A percentile compares a stretch with the other conserved stretches of the same genome.
These are phyloP conservation scores for Yarrowia hollandica DNA, from an alignment of 805 yeast species.

Conservation along the genomic window DNA sequence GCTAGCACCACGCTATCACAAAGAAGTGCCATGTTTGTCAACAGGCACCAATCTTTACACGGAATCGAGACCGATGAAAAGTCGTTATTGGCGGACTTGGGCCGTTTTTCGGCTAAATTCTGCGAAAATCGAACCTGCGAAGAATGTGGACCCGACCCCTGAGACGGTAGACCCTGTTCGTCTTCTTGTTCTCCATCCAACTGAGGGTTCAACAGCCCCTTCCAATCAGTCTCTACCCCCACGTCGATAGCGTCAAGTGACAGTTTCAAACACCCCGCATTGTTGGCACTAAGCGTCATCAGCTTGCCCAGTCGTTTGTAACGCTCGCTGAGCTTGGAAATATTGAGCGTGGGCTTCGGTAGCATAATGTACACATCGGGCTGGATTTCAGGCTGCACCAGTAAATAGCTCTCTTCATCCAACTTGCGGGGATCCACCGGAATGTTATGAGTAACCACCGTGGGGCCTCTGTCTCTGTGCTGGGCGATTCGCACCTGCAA, in stretches of 20 bases:
- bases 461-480: neutral
- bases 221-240: slow-evolving; percentile 13
- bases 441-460: neutral
- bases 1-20: slow-evolving; percentile 15
- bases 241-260: neutral
- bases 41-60: slow-evolving; percentile 11
- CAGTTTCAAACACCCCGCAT: neutral
- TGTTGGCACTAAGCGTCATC: neutral
- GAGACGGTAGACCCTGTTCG: neutral
- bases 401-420: neutral
- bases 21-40: neutral
- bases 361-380: slow-evolving; percentile 20
- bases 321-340: slow-evolving; percentile 11
- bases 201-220: slow-evolving; percentile 1
- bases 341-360: slow-evolving; percentile 6
- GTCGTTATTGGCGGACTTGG: neutral
- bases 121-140: slow-evolving; percentile 8
- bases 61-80: neutral
- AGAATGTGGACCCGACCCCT: neutral
- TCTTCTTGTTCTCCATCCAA: slow-evolving; percentile 1
- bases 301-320: slow-evolving; percentile 9
- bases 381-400: neutral
- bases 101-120: neutral
- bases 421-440: slow-evolving; percentile 5
- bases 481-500: neutral